phyloP scores from a whole-genome alignment of 2,329 filamentous ascomycete species.

The Trichoderma sp. region DNA sequence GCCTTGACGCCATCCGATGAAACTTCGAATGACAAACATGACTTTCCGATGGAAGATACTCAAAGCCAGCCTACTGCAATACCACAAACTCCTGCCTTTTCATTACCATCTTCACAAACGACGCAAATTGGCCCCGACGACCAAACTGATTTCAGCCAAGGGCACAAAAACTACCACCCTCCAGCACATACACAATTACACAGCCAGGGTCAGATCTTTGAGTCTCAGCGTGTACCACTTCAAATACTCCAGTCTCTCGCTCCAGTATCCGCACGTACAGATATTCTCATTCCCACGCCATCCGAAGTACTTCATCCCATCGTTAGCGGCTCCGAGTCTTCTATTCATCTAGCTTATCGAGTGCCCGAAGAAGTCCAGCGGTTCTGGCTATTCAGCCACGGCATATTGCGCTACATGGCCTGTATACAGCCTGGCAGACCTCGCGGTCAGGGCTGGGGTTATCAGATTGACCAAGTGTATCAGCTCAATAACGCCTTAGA shows the following conservation, averaged over 20 bases:
- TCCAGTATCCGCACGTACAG: slow-evolving; percentile 54
- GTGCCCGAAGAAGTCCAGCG: slow-evolving; percentile 59
- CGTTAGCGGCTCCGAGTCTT: slow-evolving; percentile 53
- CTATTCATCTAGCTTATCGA: slow-evolving; percentile 60
- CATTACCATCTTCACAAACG: not conserved
- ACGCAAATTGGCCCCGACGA: not conserved
- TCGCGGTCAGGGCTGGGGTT: slow-evolving; percentile 41
- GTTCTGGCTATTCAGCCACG: slow-evolving; percentile 64
- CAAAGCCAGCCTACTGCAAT: not conserved
- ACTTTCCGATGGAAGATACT: not conserved
- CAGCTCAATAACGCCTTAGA: slow-evolving; percentile 64
- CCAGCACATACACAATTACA: slow-evolving; percentile 31
- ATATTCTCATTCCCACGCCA: slow-evolving; percentile 58
- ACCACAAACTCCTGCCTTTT: not conserved
- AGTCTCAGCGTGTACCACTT: slow-evolving; percentile 56
- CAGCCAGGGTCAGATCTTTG: slow-evolving; percentile 41
- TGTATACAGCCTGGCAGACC: slow-evolving; percentile 54
- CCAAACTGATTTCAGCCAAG: not conserved
- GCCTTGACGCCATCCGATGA: not conserved
- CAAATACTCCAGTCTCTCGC: slow-evolving; percentile 54
- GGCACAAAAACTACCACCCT: slow-evolving; percentile 37
- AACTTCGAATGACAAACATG: not conserved
- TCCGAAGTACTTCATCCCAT: slow-evolving; percentile 54
- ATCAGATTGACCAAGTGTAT: slow-evolving; percentile 54
- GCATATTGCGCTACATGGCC: slow-evolving; percentile 64